Percentiles rank a stretch among this genome's conserved stretches.
Conservation (phyloP, 768 basidiomycete genomes). For the Galerina sulciceps region DNA sequence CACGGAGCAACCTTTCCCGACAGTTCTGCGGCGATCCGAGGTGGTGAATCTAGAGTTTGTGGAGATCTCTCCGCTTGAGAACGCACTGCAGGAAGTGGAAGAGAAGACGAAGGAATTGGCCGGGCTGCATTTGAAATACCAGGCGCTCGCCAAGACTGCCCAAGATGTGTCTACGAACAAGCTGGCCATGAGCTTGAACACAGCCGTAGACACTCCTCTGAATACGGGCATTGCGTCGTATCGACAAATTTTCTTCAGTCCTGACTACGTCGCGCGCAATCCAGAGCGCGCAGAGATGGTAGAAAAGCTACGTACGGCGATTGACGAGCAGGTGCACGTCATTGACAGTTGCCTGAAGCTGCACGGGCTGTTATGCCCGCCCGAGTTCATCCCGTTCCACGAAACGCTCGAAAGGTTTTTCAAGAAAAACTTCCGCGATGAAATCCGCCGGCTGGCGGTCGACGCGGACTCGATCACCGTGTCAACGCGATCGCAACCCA, state of each 20-base stretch:
- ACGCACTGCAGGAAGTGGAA: slow-evolving; percentile 81
- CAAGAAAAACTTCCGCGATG: slow-evolving; percentile 82
- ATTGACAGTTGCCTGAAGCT: slow-evolving; percentile 86
- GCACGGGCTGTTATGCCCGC: slow-evolving; percentile 80
- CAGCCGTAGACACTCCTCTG: slow-evolving; percentile 80
- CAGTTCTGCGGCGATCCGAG: slow-evolving; percentile 88
- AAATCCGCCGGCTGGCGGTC: slow-evolving; percentile 72
- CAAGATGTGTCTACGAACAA: slow-evolving; percentile 79
- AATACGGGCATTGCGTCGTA: slow-evolving; percentile 81
- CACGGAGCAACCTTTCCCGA: slow-evolving; percentile 90
- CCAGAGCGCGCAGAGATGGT: slow-evolving; percentile 74
- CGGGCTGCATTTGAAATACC: slow-evolving; percentile 70
- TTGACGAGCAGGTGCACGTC: slow-evolving; percentile 85
- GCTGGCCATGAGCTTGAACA: slow-evolving; percentile 85
- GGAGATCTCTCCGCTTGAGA: slow-evolving; percentile 87
- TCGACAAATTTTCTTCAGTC: slow-evolving; percentile 75
- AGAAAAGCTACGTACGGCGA: slow-evolving; percentile 70
- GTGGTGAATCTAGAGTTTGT: slow-evolving; percentile 69
- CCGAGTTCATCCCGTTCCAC: slow-evolving; percentile 93
- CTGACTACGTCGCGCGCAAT: slow-evolving; percentile 68
- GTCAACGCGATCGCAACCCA: slow-evolving; percentile 36
- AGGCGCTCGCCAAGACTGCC: slow-evolving; percentile 75
- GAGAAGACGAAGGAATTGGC: slow-evolving; percentile 79
- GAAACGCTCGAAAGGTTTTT: slow-evolving; percentile 87
- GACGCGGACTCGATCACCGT: slow-evolving; percentile 57